A percentile compares a stretch with the other conserved stretches of the same genome.
phyloP scores from a whole-genome alignment of 108 stramenopile genomes.

The Tribonema minus region DNA sequence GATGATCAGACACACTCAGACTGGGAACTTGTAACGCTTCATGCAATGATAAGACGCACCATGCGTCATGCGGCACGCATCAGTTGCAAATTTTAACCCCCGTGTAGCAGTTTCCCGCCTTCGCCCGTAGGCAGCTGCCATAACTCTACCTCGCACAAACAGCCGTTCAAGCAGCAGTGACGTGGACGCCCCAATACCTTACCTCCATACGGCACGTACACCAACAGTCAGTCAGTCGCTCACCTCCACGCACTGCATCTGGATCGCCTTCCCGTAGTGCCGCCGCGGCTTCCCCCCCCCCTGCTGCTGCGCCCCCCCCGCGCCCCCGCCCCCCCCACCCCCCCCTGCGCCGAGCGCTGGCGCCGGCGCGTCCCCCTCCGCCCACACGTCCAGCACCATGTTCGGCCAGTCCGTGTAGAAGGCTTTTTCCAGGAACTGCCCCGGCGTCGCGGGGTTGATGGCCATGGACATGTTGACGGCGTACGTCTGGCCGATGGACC shows the following conservation, averaged over 20 bases:
- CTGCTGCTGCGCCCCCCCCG: background rate
- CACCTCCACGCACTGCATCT: slow-evolving; percentile 40
- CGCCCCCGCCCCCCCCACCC: slow-evolving; percentile 4
- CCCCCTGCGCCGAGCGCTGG: background rate
- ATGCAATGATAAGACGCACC: no score
- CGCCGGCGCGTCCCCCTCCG: no score
- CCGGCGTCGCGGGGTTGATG: slow-evolving; percentile 4
- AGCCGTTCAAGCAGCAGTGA: background rate
- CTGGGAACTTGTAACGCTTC: no score
- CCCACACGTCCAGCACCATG: background rate
- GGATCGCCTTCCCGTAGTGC: slow-evolving; percentile 19
- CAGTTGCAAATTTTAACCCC: no score
- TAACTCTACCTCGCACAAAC: no score
- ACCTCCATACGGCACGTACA: background rate
- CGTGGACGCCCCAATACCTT: background rate
- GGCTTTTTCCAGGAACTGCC: slow-evolving; percentile 31
- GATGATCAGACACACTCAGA: no score
- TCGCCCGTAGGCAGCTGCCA: no score
- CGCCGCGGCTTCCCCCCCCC: background rate
- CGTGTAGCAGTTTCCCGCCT: no score
- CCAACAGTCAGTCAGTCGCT: background rate
- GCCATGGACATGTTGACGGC: slow-evolving; percentile 34
- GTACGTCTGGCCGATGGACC: slow-evolving; percentile 9
- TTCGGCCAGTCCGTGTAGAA: slow-evolving; percentile 39
- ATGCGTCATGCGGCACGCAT: no score